phyloP scores from a whole-genome alignment of 2,329 filamentous ascomycete genomes.

The Clonostachys byssicola region DNA sequence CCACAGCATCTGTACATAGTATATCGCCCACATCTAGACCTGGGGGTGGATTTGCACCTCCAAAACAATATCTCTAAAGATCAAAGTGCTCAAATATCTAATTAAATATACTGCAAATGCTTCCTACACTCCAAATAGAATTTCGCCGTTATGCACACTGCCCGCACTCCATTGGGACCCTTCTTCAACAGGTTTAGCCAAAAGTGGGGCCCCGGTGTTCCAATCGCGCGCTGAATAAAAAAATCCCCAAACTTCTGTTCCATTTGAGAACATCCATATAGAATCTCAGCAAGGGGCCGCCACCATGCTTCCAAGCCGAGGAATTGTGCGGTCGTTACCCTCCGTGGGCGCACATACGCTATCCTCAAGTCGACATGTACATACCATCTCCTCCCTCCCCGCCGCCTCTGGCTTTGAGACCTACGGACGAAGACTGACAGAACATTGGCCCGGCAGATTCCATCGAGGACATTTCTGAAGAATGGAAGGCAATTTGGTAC shows the following conservation, averaged over 20 bases:
- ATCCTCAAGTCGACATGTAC: slow-evolving; percentile 19
- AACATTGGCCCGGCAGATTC: background rate
- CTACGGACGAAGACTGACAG: too few relatives aligned
- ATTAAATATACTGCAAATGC: too few relatives aligned
- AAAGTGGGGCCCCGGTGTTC: slow-evolving; percentile 3
- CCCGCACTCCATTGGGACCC: too few relatives aligned
- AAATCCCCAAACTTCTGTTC: slow-evolving; percentile 5
- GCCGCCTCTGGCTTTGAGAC: background rate
- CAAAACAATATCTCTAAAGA: too few relatives aligned
- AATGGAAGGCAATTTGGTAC: slow-evolving; percentile 29
- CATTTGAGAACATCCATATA: background rate
- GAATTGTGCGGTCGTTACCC: slow-evolving; percentile 31
- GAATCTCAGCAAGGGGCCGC: slow-evolving; percentile 5
- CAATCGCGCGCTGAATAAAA: slow-evolving; percentile 3
- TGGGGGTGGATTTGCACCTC: too few relatives aligned
- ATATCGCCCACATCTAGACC: too few relatives aligned
- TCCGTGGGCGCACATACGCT: slow-evolving; percentile 22
- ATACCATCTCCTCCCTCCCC: slow-evolving; percentile 1
- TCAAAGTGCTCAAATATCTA: too few relatives aligned
- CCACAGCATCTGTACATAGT: too few relatives aligned
- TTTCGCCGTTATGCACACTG: too few relatives aligned
- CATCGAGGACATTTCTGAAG: slow-evolving; percentile 14
- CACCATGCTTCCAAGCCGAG: slow-evolving; percentile 41
- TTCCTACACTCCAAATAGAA: too few relatives aligned
- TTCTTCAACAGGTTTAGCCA: background rate